These are phyloP conservation scores for Scutellaria minor DNA, from an alignment of 257 asterid genomes.

Conservation along the genomic window DNA sequence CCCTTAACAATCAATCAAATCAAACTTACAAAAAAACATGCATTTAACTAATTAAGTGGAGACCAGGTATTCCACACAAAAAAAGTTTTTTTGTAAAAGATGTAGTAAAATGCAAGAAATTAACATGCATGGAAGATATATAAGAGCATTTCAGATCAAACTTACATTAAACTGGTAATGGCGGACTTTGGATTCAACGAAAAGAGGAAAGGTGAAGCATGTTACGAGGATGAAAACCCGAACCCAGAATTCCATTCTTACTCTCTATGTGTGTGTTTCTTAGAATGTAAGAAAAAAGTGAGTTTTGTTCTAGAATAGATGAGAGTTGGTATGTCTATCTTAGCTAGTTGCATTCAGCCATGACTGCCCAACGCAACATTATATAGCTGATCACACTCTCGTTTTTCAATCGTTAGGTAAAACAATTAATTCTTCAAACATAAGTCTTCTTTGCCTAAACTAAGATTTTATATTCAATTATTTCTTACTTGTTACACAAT, in stretches of 20 bases:
- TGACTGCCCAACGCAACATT: conserved; percentile 55
- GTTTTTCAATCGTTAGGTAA: conserved; percentile 75
- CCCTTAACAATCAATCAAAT: too few relatives aligned
- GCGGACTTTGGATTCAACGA: conserved; percentile 66
- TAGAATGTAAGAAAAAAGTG: conserved; percentile 12
- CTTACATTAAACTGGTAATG: conserved; percentile 87
- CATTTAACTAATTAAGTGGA: too few relatives aligned
- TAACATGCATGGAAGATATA: too few relatives aligned
- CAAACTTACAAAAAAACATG: too few relatives aligned
- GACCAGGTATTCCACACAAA: too few relatives aligned
- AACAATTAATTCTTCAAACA: conserved; percentile 47
- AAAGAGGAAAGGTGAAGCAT: conserved; percentile 40
- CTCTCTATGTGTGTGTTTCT: not conserved
- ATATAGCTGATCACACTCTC: conserved; percentile 61
- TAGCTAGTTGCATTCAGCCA: conserved; percentile 39
- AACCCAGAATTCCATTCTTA: conserved; percentile 49
- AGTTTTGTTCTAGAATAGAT: conserved; percentile 9
- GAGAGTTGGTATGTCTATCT: conserved; percentile 42
- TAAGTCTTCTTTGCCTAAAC: conserved; percentile 36
- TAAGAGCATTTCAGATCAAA: not conserved
- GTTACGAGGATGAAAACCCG: conserved; percentile 52
- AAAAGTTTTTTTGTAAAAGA: too few relatives aligned
- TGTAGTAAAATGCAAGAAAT: too few relatives aligned
- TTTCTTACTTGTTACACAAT: conserved; percentile 40
- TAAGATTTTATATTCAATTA: not conserved